Conservation (phyloP, 139 green algal species). For the Volvox africanus region DNA sequence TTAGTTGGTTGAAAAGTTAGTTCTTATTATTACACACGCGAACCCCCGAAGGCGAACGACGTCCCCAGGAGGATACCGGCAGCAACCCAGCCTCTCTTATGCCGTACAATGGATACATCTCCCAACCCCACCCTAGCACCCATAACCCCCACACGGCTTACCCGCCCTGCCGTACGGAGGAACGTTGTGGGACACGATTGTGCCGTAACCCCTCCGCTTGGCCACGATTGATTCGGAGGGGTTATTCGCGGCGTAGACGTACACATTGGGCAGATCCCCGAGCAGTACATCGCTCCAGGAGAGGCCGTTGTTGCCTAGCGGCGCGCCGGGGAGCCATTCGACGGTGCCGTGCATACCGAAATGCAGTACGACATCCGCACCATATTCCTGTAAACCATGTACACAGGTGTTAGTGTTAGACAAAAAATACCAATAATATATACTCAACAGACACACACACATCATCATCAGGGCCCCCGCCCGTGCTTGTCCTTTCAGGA, state of each 20-base stretch:
- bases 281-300: constrained; percentile 82
- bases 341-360: constrained; percentile 99
- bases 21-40: too few relatives aligned
- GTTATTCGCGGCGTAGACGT: constrained; percentile 95
- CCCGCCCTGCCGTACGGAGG: constrained; percentile 91
- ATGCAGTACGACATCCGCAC: constrained; percentile 93
- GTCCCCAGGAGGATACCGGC: too few relatives aligned
- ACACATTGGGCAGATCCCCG: constrained; percentile 94
- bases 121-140: not conserved
- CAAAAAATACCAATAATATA: too few relatives aligned
- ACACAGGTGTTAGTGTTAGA: too few relatives aligned
- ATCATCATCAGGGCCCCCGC: too few relatives aligned
- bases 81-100: too few relatives aligned
- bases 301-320: constrained; percentile 77
- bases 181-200: constrained; percentile 96
- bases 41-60: too few relatives aligned
- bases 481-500: too few relatives aligned
- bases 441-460: too few relatives aligned
- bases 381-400: constrained; percentile 75
- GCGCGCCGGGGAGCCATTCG: constrained; percentile 95
- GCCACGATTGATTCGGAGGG: constrained; percentile 94
- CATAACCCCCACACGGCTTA: not conserved
- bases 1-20: too few relatives aligned
- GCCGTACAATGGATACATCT: not conserved
- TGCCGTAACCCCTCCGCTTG: constrained; percentile 96